These are phyloP conservation scores for Acephala macrosclerotiorum DNA, from an alignment of 2,329 filamentous ascomycete species.

Conservation along the genomic window DNA sequence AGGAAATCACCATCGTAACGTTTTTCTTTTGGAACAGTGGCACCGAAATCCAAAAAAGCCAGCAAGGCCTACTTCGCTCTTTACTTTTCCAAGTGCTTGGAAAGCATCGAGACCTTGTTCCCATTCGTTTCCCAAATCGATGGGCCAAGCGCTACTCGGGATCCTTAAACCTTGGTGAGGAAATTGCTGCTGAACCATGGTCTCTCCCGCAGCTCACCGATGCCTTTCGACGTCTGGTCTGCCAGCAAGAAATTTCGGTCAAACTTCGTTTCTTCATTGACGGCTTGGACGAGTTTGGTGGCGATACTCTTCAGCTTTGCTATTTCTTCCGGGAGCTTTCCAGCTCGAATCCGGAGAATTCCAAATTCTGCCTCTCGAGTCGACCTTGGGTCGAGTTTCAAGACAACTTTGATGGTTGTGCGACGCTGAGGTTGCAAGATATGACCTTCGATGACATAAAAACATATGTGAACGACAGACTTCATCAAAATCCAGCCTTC, in stretches of 20 bases:
- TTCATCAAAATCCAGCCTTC: background rate
- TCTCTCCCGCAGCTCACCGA: background rate
- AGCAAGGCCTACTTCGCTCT: slow-evolving; percentile 3
- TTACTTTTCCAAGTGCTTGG: background rate
- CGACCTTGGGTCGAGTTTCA: slow-evolving; percentile 20
- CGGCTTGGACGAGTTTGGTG: slow-evolving; percentile 18
- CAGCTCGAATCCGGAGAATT: background rate
- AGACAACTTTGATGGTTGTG: background rate
- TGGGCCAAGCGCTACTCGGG: background rate
- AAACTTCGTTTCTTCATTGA: slow-evolving; percentile 21
- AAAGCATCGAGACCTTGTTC: background rate
- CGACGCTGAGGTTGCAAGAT: slow-evolving; percentile 15
- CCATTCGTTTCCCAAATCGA: background rate
- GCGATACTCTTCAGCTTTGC: background rate
- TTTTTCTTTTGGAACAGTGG: slow-evolving; percentile 14
- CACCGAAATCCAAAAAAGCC: slow-evolving; percentile 1
- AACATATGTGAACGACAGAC: slow-evolving; percentile 11
- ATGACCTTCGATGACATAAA: slow-evolving; percentile 15
- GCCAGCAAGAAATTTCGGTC: background rate
- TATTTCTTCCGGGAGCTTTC: slow-evolving; percentile 8
- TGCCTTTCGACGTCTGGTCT: background rate
- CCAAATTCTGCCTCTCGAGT: slow-evolving; percentile 23
- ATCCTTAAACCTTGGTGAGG: background rate
- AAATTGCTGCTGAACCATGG: background rate
- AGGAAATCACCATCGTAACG: background rate